phyloP scores from a whole-genome alignment of 2,329 filamentous ascomycete genomes.

The Podosphaera fusca region DNA sequence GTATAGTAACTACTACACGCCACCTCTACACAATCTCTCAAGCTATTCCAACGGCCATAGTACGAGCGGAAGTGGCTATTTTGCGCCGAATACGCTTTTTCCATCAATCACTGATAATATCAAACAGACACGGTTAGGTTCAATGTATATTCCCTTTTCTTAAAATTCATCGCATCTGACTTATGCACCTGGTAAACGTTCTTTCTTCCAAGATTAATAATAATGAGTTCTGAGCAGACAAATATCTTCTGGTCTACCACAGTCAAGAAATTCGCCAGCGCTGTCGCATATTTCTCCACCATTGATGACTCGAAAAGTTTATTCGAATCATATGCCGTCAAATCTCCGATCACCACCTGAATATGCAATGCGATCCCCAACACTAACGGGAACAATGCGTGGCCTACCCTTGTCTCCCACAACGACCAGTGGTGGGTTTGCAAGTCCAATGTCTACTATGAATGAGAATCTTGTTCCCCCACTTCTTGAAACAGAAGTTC shows the following conservation, averaged over 20 bases:
- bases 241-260: slow-evolving; percentile 14
- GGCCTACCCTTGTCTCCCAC: slow-evolving; percentile 16
- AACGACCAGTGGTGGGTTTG: slow-evolving; percentile 15
- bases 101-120: slow-evolving; percentile 16
- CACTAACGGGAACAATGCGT: slow-evolving; percentile 8
- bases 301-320: slow-evolving; percentile 14
- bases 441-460: slow-evolving; percentile 16
- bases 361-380: slow-evolving; percentile 15
- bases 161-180: not conserved
- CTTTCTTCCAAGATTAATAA: slow-evolving; percentile 6
- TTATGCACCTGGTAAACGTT: not conserved
- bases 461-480: slow-evolving; percentile 15
- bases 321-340: slow-evolving; percentile 13
- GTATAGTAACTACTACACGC: slow-evolving; percentile 14
- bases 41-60: slow-evolving; percentile 11
- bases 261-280: slow-evolving; percentile 11
- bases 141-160: slow-evolving; percentile 12
- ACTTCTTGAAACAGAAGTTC: slow-evolving; percentile 18
- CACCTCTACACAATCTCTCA: slow-evolving; percentile 11
- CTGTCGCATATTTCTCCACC: slow-evolving; percentile 15
- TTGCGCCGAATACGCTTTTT: slow-evolving; percentile 11
- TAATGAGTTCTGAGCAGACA: slow-evolving; percentile 13
- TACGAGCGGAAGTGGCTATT: slow-evolving; percentile 10
- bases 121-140: slow-evolving; percentile 14
- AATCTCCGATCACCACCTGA: slow-evolving; percentile 12